Base-by-base conservation (phyloP, 495 filamentous ascomycete genomes). In the Aspergillus conjunctus region DNA sequence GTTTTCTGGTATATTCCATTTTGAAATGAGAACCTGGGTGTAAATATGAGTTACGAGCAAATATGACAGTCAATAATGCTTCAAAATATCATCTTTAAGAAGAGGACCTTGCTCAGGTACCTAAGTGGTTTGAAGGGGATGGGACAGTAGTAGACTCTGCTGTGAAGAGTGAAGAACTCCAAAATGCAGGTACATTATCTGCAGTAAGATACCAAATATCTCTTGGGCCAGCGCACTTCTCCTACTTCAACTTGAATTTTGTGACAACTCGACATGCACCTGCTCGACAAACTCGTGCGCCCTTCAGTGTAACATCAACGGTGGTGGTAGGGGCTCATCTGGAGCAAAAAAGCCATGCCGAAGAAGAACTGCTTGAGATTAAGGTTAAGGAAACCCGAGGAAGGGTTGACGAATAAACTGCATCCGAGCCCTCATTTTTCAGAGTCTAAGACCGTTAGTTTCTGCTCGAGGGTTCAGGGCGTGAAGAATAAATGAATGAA, bases 231-330 rank as follows among this genome's bases (percentile, higher is more conserved):
- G 48, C 49, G 7, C 49, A 51, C n/a, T 32, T 51, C 21, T 48
- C 21, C 7, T 1, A 30, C 11, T 31, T 32, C 21, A 15, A 21
- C 11, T 15, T 11, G 37, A 44, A 21, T 49, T 43, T 31, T 34
- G 18, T 57, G 43, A 49, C 12, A 57, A 48, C 9, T 34, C 46
- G 44, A 51, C 57, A 58, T 60, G 60, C 64, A 66, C 60, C 53
- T 60, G 64, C 60, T 52, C 33, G 54, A 53, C 33, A 22, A 43
- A 59, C 64, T 63, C 60, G 60, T 66, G 64, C 60, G 58, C 59
- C 54, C 33, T 48, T 45, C n/a, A 32, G 50, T 32, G 57, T 54
- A 58, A 58, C 57, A 37, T 58, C 39, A 31, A 57, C 59, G 22
- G 54, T 43, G 15, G 39, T 8, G 22, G 51, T 9, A 17, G 15